A percentile compares a stretch with the other conserved stretches of the same genome.
Conservation (phyloP, 2,329 filamentous ascomycete genomes). For the Fusarium multiceps region DNA sequence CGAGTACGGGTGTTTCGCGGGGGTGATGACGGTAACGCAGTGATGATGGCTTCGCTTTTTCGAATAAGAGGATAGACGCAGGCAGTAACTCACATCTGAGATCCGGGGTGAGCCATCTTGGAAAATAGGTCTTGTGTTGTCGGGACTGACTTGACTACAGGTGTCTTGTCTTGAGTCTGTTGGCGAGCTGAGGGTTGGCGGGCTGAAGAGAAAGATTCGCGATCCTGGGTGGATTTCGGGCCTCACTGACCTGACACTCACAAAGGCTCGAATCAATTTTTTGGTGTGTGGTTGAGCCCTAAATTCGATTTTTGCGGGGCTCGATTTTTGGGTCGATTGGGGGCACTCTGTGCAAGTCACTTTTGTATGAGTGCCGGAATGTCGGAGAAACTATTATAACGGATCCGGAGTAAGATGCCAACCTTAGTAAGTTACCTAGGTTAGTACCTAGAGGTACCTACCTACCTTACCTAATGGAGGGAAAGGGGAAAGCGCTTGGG, state of each 20-base stretch:
- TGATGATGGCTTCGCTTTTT: slow-evolving; percentile 11
- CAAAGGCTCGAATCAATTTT: slow-evolving; percentile 45
- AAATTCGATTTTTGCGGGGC: slow-evolving; percentile 34
- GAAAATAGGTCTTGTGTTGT: slow-evolving; percentile 47
- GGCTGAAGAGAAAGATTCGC: slow-evolving; percentile 49
- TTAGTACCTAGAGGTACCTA: too few species aligned
- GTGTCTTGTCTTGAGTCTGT: slow-evolving; percentile 41
- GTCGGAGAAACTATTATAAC: slow-evolving; percentile 36
- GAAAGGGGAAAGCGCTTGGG: slow-evolving; percentile 31
- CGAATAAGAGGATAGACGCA: slow-evolving; percentile 6
- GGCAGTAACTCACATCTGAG: slow-evolving; percentile 68
- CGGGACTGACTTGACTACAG: slow-evolving; percentile 44
- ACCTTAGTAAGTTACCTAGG: not conserved
- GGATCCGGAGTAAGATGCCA: not conserved
- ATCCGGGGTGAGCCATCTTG: slow-evolving; percentile 71
- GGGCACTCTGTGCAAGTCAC: not conserved
- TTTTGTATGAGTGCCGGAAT: not conserved
- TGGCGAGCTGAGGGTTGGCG: slow-evolving; percentile 54
- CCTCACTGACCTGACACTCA: slow-evolving; percentile 40
- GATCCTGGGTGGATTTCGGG: slow-evolving; percentile 48
- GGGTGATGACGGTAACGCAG: slow-evolving; percentile 7
- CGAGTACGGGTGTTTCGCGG: slow-evolving; percentile 20
- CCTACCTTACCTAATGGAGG: too few species aligned
- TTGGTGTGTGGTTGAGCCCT: slow-evolving; percentile 52
- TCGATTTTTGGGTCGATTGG: too few species aligned